phyloP scores from a whole-genome alignment of 2,329 filamentous ascomycete species.

The Dothiorella sarmentorum region DNA sequence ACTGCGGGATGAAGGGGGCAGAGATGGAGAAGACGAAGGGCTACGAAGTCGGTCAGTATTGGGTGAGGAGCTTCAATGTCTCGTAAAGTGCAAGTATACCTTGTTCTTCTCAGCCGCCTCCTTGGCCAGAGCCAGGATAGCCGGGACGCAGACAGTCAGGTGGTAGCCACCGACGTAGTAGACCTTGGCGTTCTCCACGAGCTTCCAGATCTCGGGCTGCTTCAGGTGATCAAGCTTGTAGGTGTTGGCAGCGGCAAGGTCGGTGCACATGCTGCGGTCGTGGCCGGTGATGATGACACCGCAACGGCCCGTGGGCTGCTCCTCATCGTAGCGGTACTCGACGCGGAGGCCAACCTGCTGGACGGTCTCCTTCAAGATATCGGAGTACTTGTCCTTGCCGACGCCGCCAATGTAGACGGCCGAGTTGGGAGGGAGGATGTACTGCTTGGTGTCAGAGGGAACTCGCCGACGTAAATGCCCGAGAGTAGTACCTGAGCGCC shows the following conservation, averaged over 20 bases:
- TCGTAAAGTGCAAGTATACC: conserved; percentile 37
- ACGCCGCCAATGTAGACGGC: conserved; percentile 93
- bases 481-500: conserved; percentile 67
- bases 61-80: conserved; percentile 22
- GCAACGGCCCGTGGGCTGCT: conserved; percentile 84
- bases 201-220: conserved; percentile 83
- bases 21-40: conserved; percentile 85
- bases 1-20: conserved; percentile 92
- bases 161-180: conserved; percentile 97
- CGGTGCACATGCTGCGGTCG: conserved; percentile 91
- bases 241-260: conserved; percentile 93
- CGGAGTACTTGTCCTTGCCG: conserved; percentile 92
- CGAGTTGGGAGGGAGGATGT: conserved; percentile 84
- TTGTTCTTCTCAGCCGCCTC: conserved; percentile 89
- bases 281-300: conserved; percentile 96
- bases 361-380: conserved; percentile 81
- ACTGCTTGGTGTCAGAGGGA: conserved; percentile 52
- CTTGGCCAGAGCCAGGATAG: conserved; percentile 84
- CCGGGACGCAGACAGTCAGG: conserved; percentile 90
- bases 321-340: conserved; percentile 88
- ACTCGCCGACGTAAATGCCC: conserved; percentile 2
- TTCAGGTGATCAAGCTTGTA: conserved; percentile 95
- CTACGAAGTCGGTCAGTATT: conserved; percentile 30
- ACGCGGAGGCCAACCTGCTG: conserved; percentile 84
- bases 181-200: conserved; percentile 82